Percentiles rank a stretch among this genome's conserved stretches.
Conservation (phyloP, 257 asterid genomes). For the Primulina huaijiensis region DNA sequence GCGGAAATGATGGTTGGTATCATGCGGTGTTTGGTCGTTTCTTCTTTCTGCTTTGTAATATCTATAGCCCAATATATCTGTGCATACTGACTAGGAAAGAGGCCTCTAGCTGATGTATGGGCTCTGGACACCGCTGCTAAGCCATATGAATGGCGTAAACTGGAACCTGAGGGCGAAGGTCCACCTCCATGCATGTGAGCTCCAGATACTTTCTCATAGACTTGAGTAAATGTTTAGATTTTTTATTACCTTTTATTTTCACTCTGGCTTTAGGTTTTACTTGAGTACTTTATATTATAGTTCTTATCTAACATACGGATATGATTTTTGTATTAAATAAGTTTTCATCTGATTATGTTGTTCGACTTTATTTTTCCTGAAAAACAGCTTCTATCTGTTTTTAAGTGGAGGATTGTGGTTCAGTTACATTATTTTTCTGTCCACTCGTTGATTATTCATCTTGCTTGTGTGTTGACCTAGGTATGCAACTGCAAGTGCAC, state of each 20-base stretch:
- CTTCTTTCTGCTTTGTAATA: constrained; percentile 11
- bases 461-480: constrained; percentile 38
- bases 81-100: constrained; percentile 63
- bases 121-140: constrained; percentile 99
- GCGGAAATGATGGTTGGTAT: constrained; percentile 96
- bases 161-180: constrained; percentile 99
- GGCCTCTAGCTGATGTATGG: constrained; percentile 99
- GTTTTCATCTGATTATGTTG: background rate
- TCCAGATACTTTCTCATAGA: constrained; percentile 14
- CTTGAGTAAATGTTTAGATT: background rate
- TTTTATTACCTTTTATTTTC: background rate
- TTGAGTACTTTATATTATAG: background rate
- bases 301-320: constrained; percentile 14
- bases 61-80: constrained; percentile 19
- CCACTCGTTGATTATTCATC: constrained; percentile 22
- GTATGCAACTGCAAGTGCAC: constrained; percentile 99
- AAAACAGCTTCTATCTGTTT: background rate
- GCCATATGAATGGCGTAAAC: constrained; percentile 99
- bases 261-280: background rate
- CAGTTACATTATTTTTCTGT: constrained; percentile 14
- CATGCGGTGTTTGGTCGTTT: constrained; percentile 14
- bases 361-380: background rate
- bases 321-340: constrained; percentile 12
- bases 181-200: constrained; percentile 99
- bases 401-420: constrained; percentile 13